Conservation (phyloP, 78 protist genomes). For the Dictyostelium capitatum region DNA sequence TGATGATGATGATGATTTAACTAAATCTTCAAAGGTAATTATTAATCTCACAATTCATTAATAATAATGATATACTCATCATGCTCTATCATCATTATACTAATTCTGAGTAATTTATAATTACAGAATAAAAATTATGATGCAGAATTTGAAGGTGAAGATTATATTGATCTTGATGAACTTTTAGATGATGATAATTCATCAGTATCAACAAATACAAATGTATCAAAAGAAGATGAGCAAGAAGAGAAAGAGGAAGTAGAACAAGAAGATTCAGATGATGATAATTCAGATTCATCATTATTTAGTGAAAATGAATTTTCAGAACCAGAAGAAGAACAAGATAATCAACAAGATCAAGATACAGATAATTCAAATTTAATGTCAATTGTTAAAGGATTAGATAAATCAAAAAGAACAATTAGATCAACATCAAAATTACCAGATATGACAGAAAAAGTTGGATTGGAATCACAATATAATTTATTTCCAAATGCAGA, state of each 20-base stretch:
- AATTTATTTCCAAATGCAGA: slow-evolving; percentile 42
- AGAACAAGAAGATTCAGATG: slow-evolving; percentile 6
- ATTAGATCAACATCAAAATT: not conserved
- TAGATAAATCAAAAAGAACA: not conserved
- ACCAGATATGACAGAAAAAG: slow-evolving; percentile 52
- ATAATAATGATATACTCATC: not conserved
- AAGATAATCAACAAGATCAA: slow-evolving; percentile 18
- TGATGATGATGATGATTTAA: slow-evolving; percentile 26
- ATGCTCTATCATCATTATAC: no score
- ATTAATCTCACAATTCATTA: no score
- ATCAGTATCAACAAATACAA: slow-evolving; percentile 9
- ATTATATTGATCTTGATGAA: slow-evolving; percentile 47
- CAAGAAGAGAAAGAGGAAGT: slow-evolving; percentile 17
- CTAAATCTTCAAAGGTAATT: not conserved
- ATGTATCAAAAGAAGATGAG: slow-evolving; percentile 2
- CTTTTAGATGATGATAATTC: slow-evolving; percentile 58
- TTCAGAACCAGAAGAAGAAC: slow-evolving; percentile 1
- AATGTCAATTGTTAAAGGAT: slow-evolving; percentile 22
- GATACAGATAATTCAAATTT: slow-evolving; percentile 7
- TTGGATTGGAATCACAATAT: slow-evolving; percentile 44
- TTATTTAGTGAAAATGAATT: slow-evolving; percentile 16
- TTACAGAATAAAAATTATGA: slow-evolving; percentile 24
- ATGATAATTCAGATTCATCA: slow-evolving; percentile 20
- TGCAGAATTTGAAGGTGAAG: slow-evolving; percentile 47
- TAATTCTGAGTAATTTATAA: not conserved